These are phyloP conservation scores for Myriosclerotinia scirpicola DNA, from an alignment of 2,329 filamentous ascomycete species.

Conservation along the genomic window DNA sequence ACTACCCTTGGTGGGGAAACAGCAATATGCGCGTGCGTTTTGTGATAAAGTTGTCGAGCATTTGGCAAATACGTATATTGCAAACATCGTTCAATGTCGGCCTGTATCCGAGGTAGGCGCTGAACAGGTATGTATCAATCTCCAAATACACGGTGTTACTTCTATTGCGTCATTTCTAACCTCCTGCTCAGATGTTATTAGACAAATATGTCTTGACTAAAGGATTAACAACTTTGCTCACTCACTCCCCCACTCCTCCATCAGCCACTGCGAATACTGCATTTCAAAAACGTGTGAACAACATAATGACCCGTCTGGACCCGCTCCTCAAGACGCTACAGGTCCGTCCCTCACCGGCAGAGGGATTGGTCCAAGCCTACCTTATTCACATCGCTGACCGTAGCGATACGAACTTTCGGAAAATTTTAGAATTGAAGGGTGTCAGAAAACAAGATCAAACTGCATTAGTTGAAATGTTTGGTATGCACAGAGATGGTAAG, in stretches of 20 bases:
- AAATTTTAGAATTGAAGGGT: constrained; percentile 93
- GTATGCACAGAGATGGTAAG: constrained; percentile 73
- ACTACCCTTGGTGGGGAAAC: constrained; percentile 76
- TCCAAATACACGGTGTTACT: neutral
- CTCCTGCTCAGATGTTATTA: constrained; percentile 73
- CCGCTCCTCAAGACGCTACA: constrained; percentile 94
- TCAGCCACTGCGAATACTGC: constrained; percentile 44
- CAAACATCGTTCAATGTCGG: constrained; percentile 82
- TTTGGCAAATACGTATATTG: constrained; percentile 74
- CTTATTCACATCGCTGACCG: constrained; percentile 95
- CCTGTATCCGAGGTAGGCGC: constrained; percentile 93
- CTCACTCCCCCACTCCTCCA: constrained; percentile 46
- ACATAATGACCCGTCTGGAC: constrained; percentile 82
- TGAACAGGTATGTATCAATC: constrained; percentile 65
- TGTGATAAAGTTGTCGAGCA: constrained; percentile 95
- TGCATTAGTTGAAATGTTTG: constrained; percentile 82
- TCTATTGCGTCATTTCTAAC: constrained; percentile 21
- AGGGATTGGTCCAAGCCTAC: constrained; percentile 94
- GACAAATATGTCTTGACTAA: constrained; percentile 91
- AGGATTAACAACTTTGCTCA: constrained; percentile 69
- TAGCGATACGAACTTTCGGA: constrained; percentile 92
- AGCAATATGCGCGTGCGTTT: constrained; percentile 90
- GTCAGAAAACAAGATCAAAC: constrained; percentile 80
- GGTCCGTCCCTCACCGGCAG: constrained; percentile 85
- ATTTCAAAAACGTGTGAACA: constrained; percentile 84